Base-by-base conservation (phyloP, 139 green algal genomes). In the Tetratostichococcus sp. region DNA sequence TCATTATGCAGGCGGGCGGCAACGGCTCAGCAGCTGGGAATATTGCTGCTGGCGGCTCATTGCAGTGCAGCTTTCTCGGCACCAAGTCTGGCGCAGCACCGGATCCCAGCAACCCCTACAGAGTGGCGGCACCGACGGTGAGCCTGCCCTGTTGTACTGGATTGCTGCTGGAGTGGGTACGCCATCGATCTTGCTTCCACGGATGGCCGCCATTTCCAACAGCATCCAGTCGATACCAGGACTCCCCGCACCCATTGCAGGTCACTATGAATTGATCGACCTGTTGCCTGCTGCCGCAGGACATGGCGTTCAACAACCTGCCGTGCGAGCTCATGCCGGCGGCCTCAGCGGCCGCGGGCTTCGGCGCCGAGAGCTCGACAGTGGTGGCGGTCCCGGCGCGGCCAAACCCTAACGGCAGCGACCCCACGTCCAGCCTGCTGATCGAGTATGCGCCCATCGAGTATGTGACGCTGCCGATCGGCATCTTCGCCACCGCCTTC, bases 271-370 rank as follows among this genome's bases (percentile, higher is more conserved):
- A n/a, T n/a, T n/a, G n/a, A n/a, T 50, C 39, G 11, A 50, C 39
- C 8, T 50, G 19, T 2, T 62, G 11, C 14, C 11, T 26, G 17
- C 4, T 26, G 11, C 17, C 19, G 19, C 50, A 62, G 50, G 50
- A 62, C 50, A 62, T 62, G 50, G 50, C 50, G 50, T 62, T 62
- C 50, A 62, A 62, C 50, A 62, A 62, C 50, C 50, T 62, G 50
- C 50, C 50, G 50, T 62, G 50, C 50, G 39, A 8, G 39, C 39
- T 50, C 8, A 50, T 50, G 39, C 8, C 39, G 39, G 8, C 39
- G 8, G 39, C 8, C 14, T 8, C 39, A 14, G 39, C 39, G 14
- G 39, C 39, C 8, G 39, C 14, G n/a, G n/a, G n/a, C n/a, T n/a
- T n/a, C n/a, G n/a, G n/a, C 39, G 39, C 39, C 8, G 39, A 8